Evolutionary conservation across 257 asterid genomes (phyloP), one percentile per base, ranked within the genome.

Genomic region (Gynochthodes officinalis): DNA sequence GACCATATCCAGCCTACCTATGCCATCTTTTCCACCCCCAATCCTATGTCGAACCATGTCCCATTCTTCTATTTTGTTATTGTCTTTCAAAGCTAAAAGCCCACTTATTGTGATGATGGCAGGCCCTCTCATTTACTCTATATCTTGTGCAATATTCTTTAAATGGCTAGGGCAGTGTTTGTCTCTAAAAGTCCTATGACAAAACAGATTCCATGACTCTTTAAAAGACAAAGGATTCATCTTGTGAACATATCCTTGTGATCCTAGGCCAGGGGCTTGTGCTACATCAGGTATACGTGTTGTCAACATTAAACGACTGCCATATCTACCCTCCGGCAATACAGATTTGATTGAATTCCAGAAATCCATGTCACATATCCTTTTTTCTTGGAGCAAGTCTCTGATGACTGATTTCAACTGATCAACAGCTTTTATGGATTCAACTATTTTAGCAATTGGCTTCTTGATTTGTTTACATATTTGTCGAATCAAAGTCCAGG

Each of bases 41-140:
- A 76, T 61, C 71, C 65, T 72, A 16, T 37, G 67, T 27, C 33
- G 10, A 19, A 78, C 73, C 40, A 58, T 18, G 60, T 78, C 57
- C 81, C 79, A 78, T 30, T 74, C 79, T n/a, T 64, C 68, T 8
- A 27, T 39, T 27, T 53, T 75, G 25, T 28, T 70, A 35, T 37
- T 33, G 23, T 71, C 61, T 57, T 78, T 82, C 4, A 67, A 48
- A 52, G 78, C 70, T 43, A 78, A 54, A 30, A 77, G 62, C 30
- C 85, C 83, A 37, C 78, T 49, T 59, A 78, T 70, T 18, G 69
- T 70, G 54, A 64, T 61, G 52, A 82, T 78, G 1, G 73, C 43
- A 75, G 44, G 13, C 83, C 83, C 5, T 19, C 75, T 55, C 85
- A 81, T 55, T 70, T 75, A 21, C 6, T 18, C 52, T 42, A 81